phyloP scores from a whole-genome alignment of 169 alveolate species.

The Babesia divergens region DNA sequence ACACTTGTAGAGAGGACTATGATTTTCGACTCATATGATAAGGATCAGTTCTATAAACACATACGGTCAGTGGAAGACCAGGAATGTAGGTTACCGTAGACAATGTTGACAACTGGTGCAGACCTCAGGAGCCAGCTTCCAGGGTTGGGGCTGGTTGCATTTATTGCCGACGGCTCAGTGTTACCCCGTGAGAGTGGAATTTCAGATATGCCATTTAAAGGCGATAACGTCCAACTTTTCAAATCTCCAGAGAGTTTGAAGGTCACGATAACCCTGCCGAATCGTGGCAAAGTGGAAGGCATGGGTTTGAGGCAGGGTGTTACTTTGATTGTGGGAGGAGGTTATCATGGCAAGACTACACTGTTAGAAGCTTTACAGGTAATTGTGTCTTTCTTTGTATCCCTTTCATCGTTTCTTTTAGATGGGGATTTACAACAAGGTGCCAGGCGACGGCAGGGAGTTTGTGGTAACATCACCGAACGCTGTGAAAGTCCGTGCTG shows the following conservation, averaged over 20 bases:
- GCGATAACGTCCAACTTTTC: slow-evolving; percentile 29
- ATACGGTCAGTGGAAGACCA: slow-evolving; percentile 46
- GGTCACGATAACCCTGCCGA: slow-evolving; percentile 47
- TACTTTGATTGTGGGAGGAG: slow-evolving; percentile 80
- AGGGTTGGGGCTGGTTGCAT: slow-evolving; percentile 66
- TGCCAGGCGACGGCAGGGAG: slow-evolving; percentile 82
- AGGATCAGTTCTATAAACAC: slow-evolving; percentile 29
- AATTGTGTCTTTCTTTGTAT: background rate
- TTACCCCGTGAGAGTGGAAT: slow-evolving; percentile 72
- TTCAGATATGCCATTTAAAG: slow-evolving; percentile 58
- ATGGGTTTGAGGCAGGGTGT: slow-evolving; percentile 76
- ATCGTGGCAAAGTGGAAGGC: slow-evolving; percentile 60
- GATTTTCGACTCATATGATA: slow-evolving; percentile 20
- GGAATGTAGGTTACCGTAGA: slow-evolving; percentile 14
- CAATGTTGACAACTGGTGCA: background rate
- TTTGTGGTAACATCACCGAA: slow-evolving; percentile 70
- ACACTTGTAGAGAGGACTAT: slow-evolving; percentile 1
- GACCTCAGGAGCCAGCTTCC: slow-evolving; percentile 56
- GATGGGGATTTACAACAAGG: slow-evolving; percentile 73
- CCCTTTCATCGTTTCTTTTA: slow-evolving; percentile 7
- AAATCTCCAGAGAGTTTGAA: slow-evolving; percentile 45
- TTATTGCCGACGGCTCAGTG: slow-evolving; percentile 75
- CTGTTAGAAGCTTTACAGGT: slow-evolving; percentile 69
- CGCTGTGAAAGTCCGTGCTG: slow-evolving; percentile 68
- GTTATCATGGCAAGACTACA: slow-evolving; percentile 81